Evolutionary conservation across 164 flowering plant genomes (phyloP).

Genomic region (Chimonanthus salicifolius): DNA sequence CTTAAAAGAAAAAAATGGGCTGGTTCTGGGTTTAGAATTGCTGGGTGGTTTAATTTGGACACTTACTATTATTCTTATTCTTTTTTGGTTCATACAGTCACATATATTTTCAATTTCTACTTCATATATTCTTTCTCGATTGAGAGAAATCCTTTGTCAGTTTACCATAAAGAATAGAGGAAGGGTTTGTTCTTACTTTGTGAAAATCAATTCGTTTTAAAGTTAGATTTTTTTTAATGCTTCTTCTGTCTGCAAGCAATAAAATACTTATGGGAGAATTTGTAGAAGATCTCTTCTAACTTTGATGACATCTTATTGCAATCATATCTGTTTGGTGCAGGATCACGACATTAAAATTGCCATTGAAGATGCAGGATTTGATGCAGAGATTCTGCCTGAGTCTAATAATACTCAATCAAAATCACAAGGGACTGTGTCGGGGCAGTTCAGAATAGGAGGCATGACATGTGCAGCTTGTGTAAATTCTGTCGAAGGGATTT

Average conservation of each 20-base stretch:
- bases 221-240: too few relatives aligned
- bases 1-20: too few relatives aligned
- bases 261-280: neutral
- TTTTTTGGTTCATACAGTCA: neutral
- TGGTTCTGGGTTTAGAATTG: too few relatives aligned
- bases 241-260: neutral
- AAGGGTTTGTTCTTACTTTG: neutral
- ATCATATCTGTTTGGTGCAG: constrained; percentile 30
- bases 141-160: neutral
- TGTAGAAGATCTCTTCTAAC: neutral
- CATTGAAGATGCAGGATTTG: constrained; percentile 97
- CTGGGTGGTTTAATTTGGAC: neutral
- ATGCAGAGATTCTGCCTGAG: constrained; percentile 79
- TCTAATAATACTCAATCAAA: constrained; percentile 25
- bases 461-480: constrained; percentile 99
- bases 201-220: neutral
- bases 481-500: constrained; percentile 87
- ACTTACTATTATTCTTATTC: neutral
- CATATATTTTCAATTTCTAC: neutral
- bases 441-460: constrained; percentile 93
- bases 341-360: constrained; percentile 79
- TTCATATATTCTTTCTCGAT: neutral
- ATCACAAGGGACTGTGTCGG: constrained; percentile 38
- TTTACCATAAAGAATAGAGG: neutral
- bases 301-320: neutral